Evolutionary conservation across 176 grass and related monocot genomes (phyloP).

Genomic region (Sorghum bicolor): Sorghum_bicolor_NCBIv3 NC_012874.2:19412001-19412500

Average conservation of each 20-base stretch:
- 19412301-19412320: too few species aligned
- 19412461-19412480: too few species aligned
- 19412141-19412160: slow-evolving; percentile 6
- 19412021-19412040: background rate
- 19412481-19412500: too few species aligned
- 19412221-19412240: slow-evolving; percentile 17
- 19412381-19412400: too few species aligned
- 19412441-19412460: too few species aligned
- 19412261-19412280: background rate
- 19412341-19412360: too few species aligned
- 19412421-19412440: too few species aligned
- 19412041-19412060: background rate
- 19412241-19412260: background rate
- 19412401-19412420: too few species aligned
- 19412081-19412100: slow-evolving; percentile 19
- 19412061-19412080: background rate
- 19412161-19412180: slow-evolving; percentile 2
- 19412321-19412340: too few species aligned
- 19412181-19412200: slow-evolving; percentile 45
- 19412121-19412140: slow-evolving; percentile 35
- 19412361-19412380: too few species aligned
- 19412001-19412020: background rate
- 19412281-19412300: background rate
- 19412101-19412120: slow-evolving; percentile 53
- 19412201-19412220: background rate